Evolutionary conservation across 768 basidiomycete species (phyloP).

Genomic region (Naganishia friedmannii): DNA sequence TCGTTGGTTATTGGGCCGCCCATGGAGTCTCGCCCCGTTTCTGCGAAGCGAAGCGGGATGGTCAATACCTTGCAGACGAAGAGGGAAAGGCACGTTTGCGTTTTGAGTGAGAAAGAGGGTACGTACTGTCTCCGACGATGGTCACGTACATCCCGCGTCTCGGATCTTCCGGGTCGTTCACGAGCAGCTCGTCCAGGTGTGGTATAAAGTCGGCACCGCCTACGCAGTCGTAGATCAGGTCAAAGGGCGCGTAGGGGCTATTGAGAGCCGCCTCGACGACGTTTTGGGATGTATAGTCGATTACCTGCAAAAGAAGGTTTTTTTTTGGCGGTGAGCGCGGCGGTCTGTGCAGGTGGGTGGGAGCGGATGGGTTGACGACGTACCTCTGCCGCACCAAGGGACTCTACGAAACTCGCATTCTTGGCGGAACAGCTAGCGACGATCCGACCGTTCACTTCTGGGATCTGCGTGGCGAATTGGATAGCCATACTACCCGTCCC

Average conservation of each 20-base stretch:
- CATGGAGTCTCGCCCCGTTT: constrained; percentile 37
- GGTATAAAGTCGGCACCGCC: constrained; percentile 73
- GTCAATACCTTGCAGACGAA: neutral
- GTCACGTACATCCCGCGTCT: constrained; percentile 39
- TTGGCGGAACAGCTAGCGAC: constrained; percentile 62
- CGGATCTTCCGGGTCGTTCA: constrained; percentile 54
- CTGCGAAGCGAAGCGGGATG: constrained; percentile 7
- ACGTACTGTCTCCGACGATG: constrained; percentile 43
- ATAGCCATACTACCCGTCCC: constrained; percentile 69
- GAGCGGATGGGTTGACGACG: neutral
- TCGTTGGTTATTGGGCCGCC: constrained; percentile 38
- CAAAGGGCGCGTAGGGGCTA: constrained; percentile 63
- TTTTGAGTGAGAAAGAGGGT: no score
- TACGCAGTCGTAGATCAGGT: constrained; percentile 59
- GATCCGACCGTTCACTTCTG: constrained; percentile 50
- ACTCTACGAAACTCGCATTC: constrained; percentile 62
- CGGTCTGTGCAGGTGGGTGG: neutral
- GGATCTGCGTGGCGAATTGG: constrained; percentile 65
- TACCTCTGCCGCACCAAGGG: constrained; percentile 67
- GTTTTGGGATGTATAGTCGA: constrained; percentile 37
- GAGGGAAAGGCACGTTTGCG: neutral
- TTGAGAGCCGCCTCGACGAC: constrained; percentile 55
- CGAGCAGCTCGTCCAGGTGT: constrained; percentile 69
- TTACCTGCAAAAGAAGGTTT: constrained; percentile 28
- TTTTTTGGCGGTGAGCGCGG: neutral